Base-by-base conservation (phyloP, 2,329 filamentous ascomycete genomes). In the Aspergillus thermomutatus region DNA sequence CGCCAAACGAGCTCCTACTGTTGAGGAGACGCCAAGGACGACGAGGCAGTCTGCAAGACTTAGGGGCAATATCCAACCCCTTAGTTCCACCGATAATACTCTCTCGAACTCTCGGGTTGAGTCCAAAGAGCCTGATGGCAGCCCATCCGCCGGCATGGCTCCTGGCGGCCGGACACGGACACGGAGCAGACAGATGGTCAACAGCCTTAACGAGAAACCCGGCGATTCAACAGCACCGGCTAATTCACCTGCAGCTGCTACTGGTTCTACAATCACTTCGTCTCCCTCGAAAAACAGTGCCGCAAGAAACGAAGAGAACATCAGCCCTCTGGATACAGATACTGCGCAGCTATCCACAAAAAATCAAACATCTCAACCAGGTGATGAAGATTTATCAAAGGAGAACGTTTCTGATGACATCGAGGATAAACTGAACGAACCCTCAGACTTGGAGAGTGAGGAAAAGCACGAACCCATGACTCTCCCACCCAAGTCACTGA, bases 41-140 rank as follows among this genome's bases (percentile, higher is more conserved):
- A 72, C 71, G 21, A 68, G 73, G 46, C 67, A 70, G 57, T 75
- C 73, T 14, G 66, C 71, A 31, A 67, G 72, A 55, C 58, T 72
- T 14, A 71, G 66, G 56, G 61, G 65, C 5, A 63, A 64, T 40
- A 57, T 54, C 23, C 59, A 64, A 37, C 31, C 31, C 14, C 5
- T 17, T 37, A 37, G 31, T 28, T 52, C 59, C n/a, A 52, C 58
- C 37, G 63, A 68, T 21, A 60, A 65, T 37, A 60, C 48, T 14
- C 52, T 57, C 3, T 47, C 62, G 3, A 60, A 62, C n/a, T 47
- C 48, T 37, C 37, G 31, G 3, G 34, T 25, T 19, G 25, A 41
- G 17, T 14, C 52, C 10, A 65, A 64, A 31, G 47, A 50, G n/a
- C 47, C 54, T 26, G 61, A 65, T 41, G 43, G 57, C 26, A 66